Base-by-base conservation (phyloP, 768 basidiomycete species). In the Suillus subaureus region DNA sequence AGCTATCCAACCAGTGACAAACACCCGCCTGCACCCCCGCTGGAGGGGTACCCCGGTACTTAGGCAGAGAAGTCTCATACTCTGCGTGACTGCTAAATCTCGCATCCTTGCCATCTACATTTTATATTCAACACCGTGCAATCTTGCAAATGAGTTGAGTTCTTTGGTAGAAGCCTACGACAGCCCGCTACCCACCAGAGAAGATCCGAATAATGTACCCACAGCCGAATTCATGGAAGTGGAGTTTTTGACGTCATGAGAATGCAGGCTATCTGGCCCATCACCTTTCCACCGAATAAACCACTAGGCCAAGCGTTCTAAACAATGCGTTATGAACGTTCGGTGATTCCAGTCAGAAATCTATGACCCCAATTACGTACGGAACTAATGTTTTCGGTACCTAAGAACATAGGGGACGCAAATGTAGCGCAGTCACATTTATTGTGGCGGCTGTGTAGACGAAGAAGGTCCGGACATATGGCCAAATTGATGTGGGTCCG, bases 171-270 rank as follows among this genome's bases (percentile, higher is more conserved):
- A 60, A 43, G 58, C 18, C 31, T 42, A 31, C 21, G 40, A 54
- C 9, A 33, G 9, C 9, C 18, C 18, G 7, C 39, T 26, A 43
- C 28, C 18, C 40, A 28, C 40, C 39, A 60, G 28, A 37, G 40
- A 60, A 42, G 40, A 43, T 42, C 58, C 26, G 58, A 43, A 60
- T 40, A 60, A 3, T 42, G 18, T 42, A 42, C 1, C 12, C 58
- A 60, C 40, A 60, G 58, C 58, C 40, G n/a, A n/a, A n/a, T 42
- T 60, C 58, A 60, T 60, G 3, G 40, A 51, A 42, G 40, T 40
- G 39, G 39, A 40, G 57, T 28, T 4, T 26, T 40, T 42, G 28
- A 60, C 40, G 58, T 60, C 58, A 60, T 31, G 13, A 42, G 58
- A 31, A 60, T 13, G 6, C 40, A 31, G 18, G 11, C 18, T 42